These are phyloP conservation scores for Pseudonitzschia pungens DNA, from an alignment of 108 stramenopile species.

Conservation along the genomic window DNA sequence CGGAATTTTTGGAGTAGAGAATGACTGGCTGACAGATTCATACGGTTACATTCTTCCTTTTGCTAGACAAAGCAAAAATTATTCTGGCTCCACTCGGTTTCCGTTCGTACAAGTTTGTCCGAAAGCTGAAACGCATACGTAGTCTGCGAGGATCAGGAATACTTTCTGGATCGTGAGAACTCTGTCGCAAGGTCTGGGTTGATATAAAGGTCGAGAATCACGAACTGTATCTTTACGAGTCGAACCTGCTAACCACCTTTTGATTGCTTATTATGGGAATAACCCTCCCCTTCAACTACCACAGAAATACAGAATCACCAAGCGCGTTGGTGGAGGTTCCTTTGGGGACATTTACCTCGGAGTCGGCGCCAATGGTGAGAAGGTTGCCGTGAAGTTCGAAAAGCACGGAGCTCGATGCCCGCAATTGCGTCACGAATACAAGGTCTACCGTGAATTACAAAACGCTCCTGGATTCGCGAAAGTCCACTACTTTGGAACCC, in stretches of 20 bases:
- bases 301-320: slow-evolving; percentile 96
- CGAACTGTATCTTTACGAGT: background rate
- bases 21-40: no score
- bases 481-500: slow-evolving; percentile 97
- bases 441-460: slow-evolving; percentile 99
- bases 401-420: slow-evolving; percentile 91
- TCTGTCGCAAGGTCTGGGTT: no score
- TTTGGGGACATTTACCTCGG: slow-evolving; percentile 99
- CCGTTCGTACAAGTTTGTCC: no score
- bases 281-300: background rate
- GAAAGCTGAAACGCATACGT: no score
- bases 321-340: slow-evolving; percentile 98
- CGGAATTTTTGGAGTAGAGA: no score
- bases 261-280: background rate
- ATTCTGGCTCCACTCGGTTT: no score
- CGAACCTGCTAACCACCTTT: background rate
- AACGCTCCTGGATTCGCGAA: slow-evolving; percentile 94
- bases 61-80: no score
- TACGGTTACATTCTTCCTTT: no score
- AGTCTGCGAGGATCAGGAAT: no score
- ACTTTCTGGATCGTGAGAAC: no score
- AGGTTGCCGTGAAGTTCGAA: slow-evolving; percentile 93
- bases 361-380: slow-evolving; percentile 84
- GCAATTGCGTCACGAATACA: slow-evolving; percentile 99
- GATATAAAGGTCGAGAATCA: no score